These are phyloP conservation scores for Colletotrichum chlorophyti DNA, from an alignment of 2,329 filamentous ascomycete species.

Conservation along the genomic window DNA sequence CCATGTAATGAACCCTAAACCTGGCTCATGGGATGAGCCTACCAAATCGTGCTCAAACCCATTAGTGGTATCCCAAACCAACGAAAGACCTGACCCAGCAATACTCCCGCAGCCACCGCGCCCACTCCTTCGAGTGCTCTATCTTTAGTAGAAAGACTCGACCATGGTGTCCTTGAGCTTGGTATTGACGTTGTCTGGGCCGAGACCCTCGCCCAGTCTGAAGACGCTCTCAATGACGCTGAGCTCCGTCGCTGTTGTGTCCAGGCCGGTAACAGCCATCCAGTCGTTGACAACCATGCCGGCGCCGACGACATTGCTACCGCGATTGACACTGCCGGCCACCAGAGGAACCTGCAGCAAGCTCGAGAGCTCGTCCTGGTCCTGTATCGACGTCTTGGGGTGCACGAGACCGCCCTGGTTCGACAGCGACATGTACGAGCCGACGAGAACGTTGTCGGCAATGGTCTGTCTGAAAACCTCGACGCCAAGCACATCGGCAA, in stretches of 20 bases:
- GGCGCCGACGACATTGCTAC: conserved; percentile 92
- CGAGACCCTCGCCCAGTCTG: conserved; percentile 86
- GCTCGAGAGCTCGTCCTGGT: conserved; percentile 95
- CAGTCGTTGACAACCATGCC: conserved; percentile 97
- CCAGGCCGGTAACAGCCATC: conserved; percentile 90
- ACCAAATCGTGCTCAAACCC: conserved; percentile 23
- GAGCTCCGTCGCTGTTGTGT: conserved; percentile 93
- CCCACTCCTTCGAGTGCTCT: no score
- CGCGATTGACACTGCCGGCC: conserved; percentile 91
- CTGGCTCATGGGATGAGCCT: conserved; percentile 13
- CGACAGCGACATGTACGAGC: conserved; percentile 93
- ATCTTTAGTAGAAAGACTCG: conserved; percentile 92
- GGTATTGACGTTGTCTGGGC: conserved; percentile 79
- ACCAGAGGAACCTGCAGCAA: conserved; percentile 95
- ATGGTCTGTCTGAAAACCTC: conserved; percentile 95
- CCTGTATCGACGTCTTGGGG: conserved; percentile 94
- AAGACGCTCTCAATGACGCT: conserved; percentile 97
- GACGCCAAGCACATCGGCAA: conserved; percentile 90
- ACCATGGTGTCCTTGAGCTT: conserved; percentile 98
- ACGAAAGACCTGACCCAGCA: conserved; percentile 22
- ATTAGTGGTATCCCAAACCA: conserved; percentile 29
- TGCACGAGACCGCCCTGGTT: conserved; percentile 98
- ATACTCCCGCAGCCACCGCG: conserved; percentile 3
- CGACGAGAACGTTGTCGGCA: conserved; percentile 95
- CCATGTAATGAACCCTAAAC: conserved; percentile 18